Conservation (phyloP, 1,284 basidiomycete genomes). For the Sporisorium graminicola region DNA sequence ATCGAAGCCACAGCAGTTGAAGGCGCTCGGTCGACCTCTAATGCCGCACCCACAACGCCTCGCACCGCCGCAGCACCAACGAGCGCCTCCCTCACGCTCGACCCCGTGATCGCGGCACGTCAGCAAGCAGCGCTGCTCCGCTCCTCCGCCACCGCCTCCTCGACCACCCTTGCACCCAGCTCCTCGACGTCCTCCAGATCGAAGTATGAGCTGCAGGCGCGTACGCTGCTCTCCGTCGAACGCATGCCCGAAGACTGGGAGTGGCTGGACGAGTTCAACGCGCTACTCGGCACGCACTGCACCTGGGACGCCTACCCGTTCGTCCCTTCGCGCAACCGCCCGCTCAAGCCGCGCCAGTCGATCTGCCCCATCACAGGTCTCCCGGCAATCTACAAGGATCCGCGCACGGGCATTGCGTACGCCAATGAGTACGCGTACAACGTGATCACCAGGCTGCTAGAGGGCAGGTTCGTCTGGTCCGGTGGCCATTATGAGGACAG, state of each 20-base stretch:
- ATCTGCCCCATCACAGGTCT: conserved; percentile 72
- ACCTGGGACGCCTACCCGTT: conserved; percentile 71
- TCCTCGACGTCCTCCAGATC: too few species aligned
- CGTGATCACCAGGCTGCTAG: conserved; percentile 75
- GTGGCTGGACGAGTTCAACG: conserved; percentile 80
- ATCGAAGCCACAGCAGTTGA: not conserved
- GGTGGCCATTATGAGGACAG: conserved; percentile 23
- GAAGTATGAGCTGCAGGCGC: conserved; percentile 36
- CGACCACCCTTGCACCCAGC: not conserved
- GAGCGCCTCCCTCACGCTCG: conserved; percentile 22
- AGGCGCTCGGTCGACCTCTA: not conserved
- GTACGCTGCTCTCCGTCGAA: conserved; percentile 58
- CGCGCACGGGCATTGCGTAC: conserved; percentile 81
- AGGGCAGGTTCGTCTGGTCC: conserved; percentile 71
- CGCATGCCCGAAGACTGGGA: conserved; percentile 36
- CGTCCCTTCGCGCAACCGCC: conserved; percentile 70
- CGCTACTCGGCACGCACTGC: conserved; percentile 78
- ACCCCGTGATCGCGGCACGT: conserved; percentile 47
- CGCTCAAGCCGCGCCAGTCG: conserved; percentile 68
- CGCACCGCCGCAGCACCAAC: not conserved
- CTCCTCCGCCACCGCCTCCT: not conserved
- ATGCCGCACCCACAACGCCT: not conserved
- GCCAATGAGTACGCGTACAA: conserved; percentile 78
- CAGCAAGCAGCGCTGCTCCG: conserved; percentile 17
- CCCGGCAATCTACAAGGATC: conserved; percentile 77